Conservation (phyloP, 2,329 filamentous ascomycete species). For the Ambrosiella xylebori region DNA sequence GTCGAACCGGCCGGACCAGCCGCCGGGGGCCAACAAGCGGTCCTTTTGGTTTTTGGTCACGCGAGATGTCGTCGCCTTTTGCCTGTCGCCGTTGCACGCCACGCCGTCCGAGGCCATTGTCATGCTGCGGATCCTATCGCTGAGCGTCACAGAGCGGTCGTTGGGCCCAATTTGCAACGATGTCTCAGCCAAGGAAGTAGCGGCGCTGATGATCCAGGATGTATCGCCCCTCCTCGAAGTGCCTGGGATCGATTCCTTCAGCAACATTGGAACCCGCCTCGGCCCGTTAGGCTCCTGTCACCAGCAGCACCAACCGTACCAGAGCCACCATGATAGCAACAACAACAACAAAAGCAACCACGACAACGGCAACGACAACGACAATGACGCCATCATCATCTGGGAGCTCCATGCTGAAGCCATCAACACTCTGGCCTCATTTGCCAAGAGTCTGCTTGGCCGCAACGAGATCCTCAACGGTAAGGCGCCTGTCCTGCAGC, state of each 20-base stretch:
- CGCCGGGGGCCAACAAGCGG: constrained; percentile 17
- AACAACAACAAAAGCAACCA: too few relatives aligned
- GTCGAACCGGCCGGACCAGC: constrained; percentile 18
- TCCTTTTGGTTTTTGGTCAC: constrained; percentile 53
- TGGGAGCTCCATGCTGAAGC: background rate
- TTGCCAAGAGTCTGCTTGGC: background rate
- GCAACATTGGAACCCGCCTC: too few relatives aligned
- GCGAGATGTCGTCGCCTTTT: constrained; percentile 46
- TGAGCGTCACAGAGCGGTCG: constrained; percentile 43
- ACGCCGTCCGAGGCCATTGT: constrained; percentile 42
- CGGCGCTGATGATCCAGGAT: constrained; percentile 37
- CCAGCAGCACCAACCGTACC: too few relatives aligned
- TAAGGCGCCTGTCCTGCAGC: background rate
- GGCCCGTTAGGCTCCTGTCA: too few relatives aligned
- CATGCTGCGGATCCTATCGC: constrained; percentile 48
- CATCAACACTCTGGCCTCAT: background rate
- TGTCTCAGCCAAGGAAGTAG: constrained; percentile 27
- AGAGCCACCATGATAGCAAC: too few relatives aligned
- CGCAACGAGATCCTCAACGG: background rate
- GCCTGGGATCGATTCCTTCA: too few relatives aligned
- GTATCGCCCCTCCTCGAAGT: constrained; percentile 46
- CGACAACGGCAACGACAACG: background rate
- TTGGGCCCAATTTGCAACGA: constrained; percentile 46
- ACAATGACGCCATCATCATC: background rate
- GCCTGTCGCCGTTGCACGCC: constrained; percentile 45